These are phyloP conservation scores for Exophiala bonariae DNA, from an alignment of 2,329 filamentous ascomycete species.

Conservation along the genomic window DNA sequence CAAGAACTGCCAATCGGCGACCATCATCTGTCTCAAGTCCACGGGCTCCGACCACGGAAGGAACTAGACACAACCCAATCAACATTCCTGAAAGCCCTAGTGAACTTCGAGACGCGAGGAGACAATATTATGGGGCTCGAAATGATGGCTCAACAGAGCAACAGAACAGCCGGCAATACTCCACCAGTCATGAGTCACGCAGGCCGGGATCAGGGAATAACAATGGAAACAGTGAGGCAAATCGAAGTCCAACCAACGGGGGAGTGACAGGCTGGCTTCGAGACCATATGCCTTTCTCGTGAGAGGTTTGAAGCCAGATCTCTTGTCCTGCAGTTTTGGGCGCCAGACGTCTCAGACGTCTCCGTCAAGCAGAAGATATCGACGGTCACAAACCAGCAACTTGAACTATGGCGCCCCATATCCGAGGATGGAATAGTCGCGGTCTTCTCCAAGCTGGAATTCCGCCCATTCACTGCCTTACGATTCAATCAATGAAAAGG, in stretches of 20 bases:
- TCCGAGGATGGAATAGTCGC: too few species aligned
- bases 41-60: constrained; percentile 11
- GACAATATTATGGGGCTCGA: constrained; percentile 18
- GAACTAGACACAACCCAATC: constrained; percentile 27
- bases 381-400: too few species aligned
- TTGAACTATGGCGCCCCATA: too few species aligned
- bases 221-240: constrained; percentile 13
- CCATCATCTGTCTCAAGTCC: constrained; percentile 23
- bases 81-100: constrained; percentile 17
- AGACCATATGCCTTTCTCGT: constrained; percentile 21
- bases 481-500: too few species aligned
- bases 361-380: too few species aligned
- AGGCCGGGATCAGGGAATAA: constrained; percentile 15
- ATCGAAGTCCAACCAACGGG: constrained; percentile 11
- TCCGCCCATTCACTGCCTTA: too few species aligned
- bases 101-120: constrained; percentile 24
- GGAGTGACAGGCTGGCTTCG: constrained; percentile 32
- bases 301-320: not conserved
- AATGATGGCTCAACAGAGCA: constrained; percentile 13
- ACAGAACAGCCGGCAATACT: constrained; percentile 19
- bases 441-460: too few species aligned
- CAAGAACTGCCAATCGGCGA: constrained; percentile 13
- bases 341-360: too few species aligned
- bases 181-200: constrained; percentile 23
- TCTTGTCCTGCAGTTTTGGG: too few species aligned